A percentile compares a stretch with the other conserved stretches of the same genome.
phyloP scores from a whole-genome alignment of 208 protist genomes.

The Crithidia fasciculata region DNA sequence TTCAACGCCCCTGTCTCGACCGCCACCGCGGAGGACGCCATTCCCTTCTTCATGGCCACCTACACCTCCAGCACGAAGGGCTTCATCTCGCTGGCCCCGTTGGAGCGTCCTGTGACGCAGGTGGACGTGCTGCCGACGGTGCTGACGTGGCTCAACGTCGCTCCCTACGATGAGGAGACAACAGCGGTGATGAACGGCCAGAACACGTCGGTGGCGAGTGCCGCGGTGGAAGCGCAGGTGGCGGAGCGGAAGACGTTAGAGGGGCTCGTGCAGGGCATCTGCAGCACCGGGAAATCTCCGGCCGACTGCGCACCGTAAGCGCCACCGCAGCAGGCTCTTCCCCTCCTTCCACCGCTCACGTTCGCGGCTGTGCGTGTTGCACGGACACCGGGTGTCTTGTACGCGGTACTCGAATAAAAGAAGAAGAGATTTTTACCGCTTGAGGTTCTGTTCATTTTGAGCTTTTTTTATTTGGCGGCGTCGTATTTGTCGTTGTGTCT shows the following conservation, averaged over 20 bases:
- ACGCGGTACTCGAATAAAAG: too few species aligned
- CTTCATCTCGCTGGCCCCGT: slow-evolving; percentile 41
- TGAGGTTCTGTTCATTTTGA: too few species aligned
- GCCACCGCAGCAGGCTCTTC: background rate
- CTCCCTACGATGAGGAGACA: slow-evolving; percentile 62
- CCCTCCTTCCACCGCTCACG: background rate
- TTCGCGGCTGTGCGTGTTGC: too few species aligned
- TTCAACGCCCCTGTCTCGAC: slow-evolving; percentile 45
- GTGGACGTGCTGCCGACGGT: slow-evolving; percentile 78
- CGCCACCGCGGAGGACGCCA: slow-evolving; percentile 40
- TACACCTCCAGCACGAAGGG: slow-evolving; percentile 55
- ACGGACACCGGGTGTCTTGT: too few species aligned
- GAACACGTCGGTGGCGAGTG: slow-evolving; percentile 36
- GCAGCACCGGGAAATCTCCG: slow-evolving; percentile 50
- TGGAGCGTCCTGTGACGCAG: slow-evolving; percentile 54
- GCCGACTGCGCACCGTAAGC: slow-evolving; percentile 38
- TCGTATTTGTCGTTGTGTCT: too few species aligned
- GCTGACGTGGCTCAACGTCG: slow-evolving; percentile 73
- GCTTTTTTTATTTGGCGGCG: too few species aligned
- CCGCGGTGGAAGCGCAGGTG: slow-evolving; percentile 31
- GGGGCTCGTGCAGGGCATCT: slow-evolving; percentile 69
- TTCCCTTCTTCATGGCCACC: slow-evolving; percentile 71
- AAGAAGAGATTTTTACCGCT: too few species aligned
- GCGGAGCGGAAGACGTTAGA: slow-evolving; percentile 40
- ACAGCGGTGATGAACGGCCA: slow-evolving; percentile 34